Conservation (phyloP, 2,329 filamentous ascomycete species). For the Pseudogymnoascus sp. region DNA sequence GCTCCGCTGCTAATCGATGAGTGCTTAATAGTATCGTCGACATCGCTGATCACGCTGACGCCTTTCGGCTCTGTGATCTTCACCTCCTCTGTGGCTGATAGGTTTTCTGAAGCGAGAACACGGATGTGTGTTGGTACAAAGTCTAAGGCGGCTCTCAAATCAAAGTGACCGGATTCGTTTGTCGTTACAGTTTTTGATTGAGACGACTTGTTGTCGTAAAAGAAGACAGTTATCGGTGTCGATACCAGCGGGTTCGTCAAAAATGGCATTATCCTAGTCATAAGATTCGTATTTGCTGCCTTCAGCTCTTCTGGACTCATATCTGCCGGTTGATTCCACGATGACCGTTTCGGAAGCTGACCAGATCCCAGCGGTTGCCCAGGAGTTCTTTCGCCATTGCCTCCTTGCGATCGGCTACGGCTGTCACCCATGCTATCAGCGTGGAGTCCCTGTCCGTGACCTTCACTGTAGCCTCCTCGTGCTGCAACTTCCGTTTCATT, state of each 20-base stretch:
- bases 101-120: constrained; percentile 74
- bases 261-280: constrained; percentile 82
- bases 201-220: constrained; percentile 79
- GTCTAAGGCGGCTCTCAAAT: constrained; percentile 68
- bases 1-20: constrained; percentile 84
- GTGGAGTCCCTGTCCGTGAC: constrained; percentile 41
- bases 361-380: constrained; percentile 20
- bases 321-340: constrained; percentile 39
- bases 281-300: constrained; percentile 76
- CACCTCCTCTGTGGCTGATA: constrained; percentile 75
- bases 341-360: constrained; percentile 37
- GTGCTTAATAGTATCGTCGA: constrained; percentile 95
- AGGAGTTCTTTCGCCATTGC: neutral
- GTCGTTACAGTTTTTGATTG: constrained; percentile 80
- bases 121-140: constrained; percentile 87
- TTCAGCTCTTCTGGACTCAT: constrained; percentile 70
- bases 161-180: constrained; percentile 84
- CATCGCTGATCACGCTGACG: constrained; percentile 91
- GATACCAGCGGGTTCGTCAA: constrained; percentile 74
- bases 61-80: constrained; percentile 69
- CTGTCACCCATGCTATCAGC: constrained; percentile 24
- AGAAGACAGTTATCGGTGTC: constrained; percentile 82
- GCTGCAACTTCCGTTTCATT: constrained; percentile 63
- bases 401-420: constrained; percentile 11
- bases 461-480: constrained; percentile 67